Conservation (phyloP, 352 stramenopile genomes). For the Pseudoperonospora humuli region DNA sequence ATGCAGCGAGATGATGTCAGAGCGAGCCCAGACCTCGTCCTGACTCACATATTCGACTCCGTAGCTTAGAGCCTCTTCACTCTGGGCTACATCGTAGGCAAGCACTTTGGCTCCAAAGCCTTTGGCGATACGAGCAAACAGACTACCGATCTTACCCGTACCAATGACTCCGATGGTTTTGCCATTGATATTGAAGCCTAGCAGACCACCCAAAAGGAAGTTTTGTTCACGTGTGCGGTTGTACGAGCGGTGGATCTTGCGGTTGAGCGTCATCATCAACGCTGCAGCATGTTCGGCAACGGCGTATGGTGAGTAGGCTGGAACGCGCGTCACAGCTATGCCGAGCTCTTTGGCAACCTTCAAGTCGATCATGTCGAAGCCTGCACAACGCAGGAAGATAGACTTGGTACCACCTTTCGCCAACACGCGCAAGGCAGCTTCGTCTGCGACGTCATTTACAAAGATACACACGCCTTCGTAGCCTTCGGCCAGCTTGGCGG, state of each 20-base stretch:
- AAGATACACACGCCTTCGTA: constrained; percentile 74
- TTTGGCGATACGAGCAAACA: constrained; percentile 89
- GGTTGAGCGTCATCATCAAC: constrained; percentile 77
- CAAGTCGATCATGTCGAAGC: constrained; percentile 74
- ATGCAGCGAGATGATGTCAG: constrained; percentile 95
- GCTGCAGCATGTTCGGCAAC: constrained; percentile 72
- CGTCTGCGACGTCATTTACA: constrained; percentile 79
- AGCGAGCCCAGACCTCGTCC: constrained; percentile 81
- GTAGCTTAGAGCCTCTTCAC: constrained; percentile 58
- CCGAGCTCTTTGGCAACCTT: constrained; percentile 47
- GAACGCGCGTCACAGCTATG: constrained; percentile 57
- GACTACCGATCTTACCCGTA: constrained; percentile 89
- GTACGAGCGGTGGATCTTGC: constrained; percentile 67
- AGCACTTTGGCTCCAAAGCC: constrained; percentile 92
- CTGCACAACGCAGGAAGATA: constrained; percentile 72
- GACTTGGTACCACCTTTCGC: constrained; percentile 39
- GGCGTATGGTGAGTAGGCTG: constrained; percentile 74
- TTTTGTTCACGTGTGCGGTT: constrained; percentile 71
- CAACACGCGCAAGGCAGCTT: constrained; percentile 40
- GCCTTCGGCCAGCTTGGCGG: constrained; percentile 39
- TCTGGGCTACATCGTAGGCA: constrained; percentile 91
- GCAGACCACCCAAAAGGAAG: constrained; percentile 50
- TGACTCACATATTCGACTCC: constrained; percentile 83
- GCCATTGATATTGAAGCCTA: constrained; percentile 58
- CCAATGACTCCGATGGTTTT: constrained; percentile 85